phyloP scores from a whole-genome alignment of 176 grass and related monocot genomes.

The barley (Hordeum vulgare) region DNA sequence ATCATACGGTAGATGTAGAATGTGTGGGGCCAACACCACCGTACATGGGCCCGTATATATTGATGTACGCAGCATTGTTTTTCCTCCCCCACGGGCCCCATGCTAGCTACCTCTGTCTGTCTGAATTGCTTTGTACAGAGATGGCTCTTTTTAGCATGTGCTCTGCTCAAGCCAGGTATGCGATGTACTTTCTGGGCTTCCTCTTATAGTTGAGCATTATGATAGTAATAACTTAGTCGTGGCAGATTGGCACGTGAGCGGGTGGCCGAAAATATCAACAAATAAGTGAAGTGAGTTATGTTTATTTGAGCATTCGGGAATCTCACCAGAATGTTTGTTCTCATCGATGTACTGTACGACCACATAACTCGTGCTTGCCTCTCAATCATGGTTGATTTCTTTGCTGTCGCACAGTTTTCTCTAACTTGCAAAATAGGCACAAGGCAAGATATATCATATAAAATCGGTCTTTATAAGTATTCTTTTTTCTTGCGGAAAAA shows the following conservation, averaged over 20 bases:
- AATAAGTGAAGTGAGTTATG: not conserved
- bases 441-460: no score
- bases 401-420: no score
- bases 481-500: no score
- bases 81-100: conserved; percentile 28
- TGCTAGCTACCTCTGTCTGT: conserved; percentile 17
- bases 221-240: conserved; percentile 20
- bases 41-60: conserved; percentile 38
- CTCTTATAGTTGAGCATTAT: conserved; percentile 34
- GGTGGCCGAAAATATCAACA: not conserved
- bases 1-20: conserved; percentile 22
- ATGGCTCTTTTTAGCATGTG: conserved; percentile 47
- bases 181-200: conserved; percentile 43
- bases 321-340: not conserved
- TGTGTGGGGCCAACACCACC: conserved; percentile 19
- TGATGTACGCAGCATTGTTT: conserved; percentile 35
- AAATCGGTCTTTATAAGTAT: no score
- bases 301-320: not conserved
- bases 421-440: no score
- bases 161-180: conserved; percentile 40
- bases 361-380: no score
- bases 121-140: conserved; percentile 34
- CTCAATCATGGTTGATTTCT: no score
- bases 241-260: conserved; percentile 32
- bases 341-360: no score